phyloP scores from a whole-genome alignment of 2,329 filamentous ascomycete species.

The Aplosporella prunicola region DNA sequence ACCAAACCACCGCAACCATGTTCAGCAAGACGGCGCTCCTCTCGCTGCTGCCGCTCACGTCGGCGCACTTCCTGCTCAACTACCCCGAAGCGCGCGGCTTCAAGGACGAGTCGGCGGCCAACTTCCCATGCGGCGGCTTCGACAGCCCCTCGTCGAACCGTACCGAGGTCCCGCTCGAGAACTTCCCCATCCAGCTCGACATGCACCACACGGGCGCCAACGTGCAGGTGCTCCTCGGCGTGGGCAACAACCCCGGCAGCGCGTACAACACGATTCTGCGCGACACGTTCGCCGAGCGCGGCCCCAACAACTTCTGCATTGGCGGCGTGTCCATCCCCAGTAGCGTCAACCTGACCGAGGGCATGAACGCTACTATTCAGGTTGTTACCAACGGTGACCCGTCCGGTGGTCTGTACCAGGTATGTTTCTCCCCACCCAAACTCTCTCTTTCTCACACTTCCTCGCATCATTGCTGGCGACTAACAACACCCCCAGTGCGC shows the following conservation, averaged over 20 bases:
- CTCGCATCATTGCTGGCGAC: not conserved
- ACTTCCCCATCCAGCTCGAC: slow-evolving; percentile 42
- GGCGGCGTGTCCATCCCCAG: slow-evolving; percentile 47
- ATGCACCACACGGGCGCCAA: slow-evolving; percentile 45
- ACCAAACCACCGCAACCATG: slow-evolving; percentile 19
- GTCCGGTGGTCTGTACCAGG: slow-evolving; percentile 56
- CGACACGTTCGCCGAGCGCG: slow-evolving; percentile 49
- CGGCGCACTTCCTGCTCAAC: slow-evolving; percentile 48
- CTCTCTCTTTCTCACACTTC: slow-evolving; percentile 7
- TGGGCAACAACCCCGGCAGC: slow-evolving; percentile 43
- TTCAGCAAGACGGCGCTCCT: slow-evolving; percentile 12
- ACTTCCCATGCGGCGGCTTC: slow-evolving; percentile 44
- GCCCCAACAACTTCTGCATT: slow-evolving; percentile 58
- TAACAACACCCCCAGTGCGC: slow-evolving; percentile 52
- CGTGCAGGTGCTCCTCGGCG: slow-evolving; percentile 44
- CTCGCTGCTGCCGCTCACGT: slow-evolving; percentile 23
- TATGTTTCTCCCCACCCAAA: slow-evolving; percentile 19
- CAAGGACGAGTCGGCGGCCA: slow-evolving; percentile 37
- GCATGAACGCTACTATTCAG: slow-evolving; percentile 57
- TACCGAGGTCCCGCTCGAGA: slow-evolving; percentile 40
- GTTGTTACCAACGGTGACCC: slow-evolving; percentile 54
- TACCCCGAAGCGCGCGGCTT: slow-evolving; percentile 45
- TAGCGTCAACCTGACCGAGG: slow-evolving; percentile 45
- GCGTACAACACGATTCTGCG: slow-evolving; percentile 63
- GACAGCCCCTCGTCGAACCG: slow-evolving; percentile 35